Base-by-base conservation (phyloP, 106 monocot genomes). In the Platanthera guangdongensis region DNA sequence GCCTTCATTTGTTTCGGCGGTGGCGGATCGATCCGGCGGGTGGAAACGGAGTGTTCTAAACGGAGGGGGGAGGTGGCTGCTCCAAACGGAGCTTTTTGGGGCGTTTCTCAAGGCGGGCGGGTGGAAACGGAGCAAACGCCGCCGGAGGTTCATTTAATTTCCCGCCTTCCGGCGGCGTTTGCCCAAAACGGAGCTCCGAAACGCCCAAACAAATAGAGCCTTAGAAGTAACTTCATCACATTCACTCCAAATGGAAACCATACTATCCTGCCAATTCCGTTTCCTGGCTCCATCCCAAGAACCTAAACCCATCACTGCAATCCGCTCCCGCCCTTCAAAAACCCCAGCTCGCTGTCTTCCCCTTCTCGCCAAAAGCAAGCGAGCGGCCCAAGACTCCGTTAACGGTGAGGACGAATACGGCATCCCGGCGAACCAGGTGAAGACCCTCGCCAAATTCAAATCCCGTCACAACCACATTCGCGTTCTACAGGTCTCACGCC, bases 401-500 rank as follows among this genome's bases (percentile, higher is more conserved):
- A 68, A 16, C 60, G 51, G 22, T 8, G 79, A 68, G 8, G 80
- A 74, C 59, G 92, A 81, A 50, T 82, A 82, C 62, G 88, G 80
- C 18, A 84, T 92, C 68, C 80, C 81, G n/a, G 55, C 67, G 32
- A 73, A 80, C 73, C 50, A 85, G 68, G 88, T 94, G 15, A 90
- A 81, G 47, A 84, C 82, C 74, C 86, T 94, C 7, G 89, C 80
- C 55, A 78, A 81, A 62, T 87, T 94, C 82, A 77, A 80, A 45
- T 91, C 94, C 78, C 51, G 12, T 3, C 76, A 94, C 87, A 94
- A 94, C 89, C 59, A 88, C 79, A 94, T 94, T 73, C 74, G 87
- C 15, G 91, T 94, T 30, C 83, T 94, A 12, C 80, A 94, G 18
- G 87, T 94, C 70, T 94, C 91, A 80, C 78, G 89, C 0, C 47